Evolutionary conservation across 768 basidiomycete genomes (phyloP).

Genomic region (Russula compacta): DNA sequence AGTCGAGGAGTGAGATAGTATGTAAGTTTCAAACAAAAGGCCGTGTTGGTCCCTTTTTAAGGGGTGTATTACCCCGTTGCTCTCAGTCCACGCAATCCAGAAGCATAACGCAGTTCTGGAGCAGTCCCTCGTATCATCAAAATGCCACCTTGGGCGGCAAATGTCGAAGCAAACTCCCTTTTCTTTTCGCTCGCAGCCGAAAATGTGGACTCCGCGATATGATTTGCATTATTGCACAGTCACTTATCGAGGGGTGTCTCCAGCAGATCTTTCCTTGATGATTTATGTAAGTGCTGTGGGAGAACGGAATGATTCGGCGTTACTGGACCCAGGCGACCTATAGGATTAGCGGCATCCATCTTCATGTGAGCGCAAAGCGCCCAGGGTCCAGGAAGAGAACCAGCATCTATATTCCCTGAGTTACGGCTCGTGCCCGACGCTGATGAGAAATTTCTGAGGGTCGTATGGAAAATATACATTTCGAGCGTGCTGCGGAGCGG

Average conservation of each 20-base stretch:
- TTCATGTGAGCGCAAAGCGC: conserved; percentile 2
- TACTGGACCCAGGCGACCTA: conserved; percentile 2
- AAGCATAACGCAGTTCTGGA: conserved; percentile 12
- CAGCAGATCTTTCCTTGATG: not conserved
- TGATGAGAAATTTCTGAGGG: conserved; percentile 6
- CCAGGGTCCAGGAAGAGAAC: conserved; percentile 1
- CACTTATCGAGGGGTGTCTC: not conserved
- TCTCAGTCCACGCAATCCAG: conserved; percentile 11
- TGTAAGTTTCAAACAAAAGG: conserved; percentile 8
- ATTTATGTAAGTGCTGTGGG: conserved; percentile 16
- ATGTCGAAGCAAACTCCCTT: conserved; percentile 10
- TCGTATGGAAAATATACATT: conserved; percentile 1
- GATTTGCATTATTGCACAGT: conserved; percentile 5
- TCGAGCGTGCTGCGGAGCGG: not conserved
- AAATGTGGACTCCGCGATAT: conserved; percentile 8
- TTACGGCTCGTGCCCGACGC: not conserved
- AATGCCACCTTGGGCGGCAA: conserved; percentile 4
- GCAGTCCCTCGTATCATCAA: conserved; percentile 8
- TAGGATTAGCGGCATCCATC: not conserved
- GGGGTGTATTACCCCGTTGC: conserved; percentile 14
- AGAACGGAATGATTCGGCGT: conserved; percentile 6
- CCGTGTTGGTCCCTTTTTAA: conserved; percentile 17
- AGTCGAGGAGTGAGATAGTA: conserved; percentile 13
- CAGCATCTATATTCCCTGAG: not conserved
- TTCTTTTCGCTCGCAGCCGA: conserved; percentile 10